phyloP scores from a whole-genome alignment of 768 basidiomycete genomes.

The Auricularia heimuer region DNA sequence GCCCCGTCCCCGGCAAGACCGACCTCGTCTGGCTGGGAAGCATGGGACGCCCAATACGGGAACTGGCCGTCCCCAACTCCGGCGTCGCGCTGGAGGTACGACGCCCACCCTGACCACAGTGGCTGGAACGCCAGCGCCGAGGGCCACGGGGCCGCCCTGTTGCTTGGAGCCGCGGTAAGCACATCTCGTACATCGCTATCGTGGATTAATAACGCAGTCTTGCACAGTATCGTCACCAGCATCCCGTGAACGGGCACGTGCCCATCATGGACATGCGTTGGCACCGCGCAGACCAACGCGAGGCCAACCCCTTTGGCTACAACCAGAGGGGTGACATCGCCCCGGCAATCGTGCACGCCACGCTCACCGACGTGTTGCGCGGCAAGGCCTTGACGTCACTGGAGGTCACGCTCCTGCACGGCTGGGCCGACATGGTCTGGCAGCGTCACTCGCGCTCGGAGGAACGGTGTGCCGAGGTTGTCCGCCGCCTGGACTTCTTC shows the following conservation, averaged over 20 bases:
- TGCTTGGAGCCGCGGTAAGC: background rate
- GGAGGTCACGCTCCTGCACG: background rate
- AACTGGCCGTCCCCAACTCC: too few species aligned
- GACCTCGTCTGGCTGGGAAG: too few species aligned
- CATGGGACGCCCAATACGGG: too few species aligned
- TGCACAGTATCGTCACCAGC: background rate
- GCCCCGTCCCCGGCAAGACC: too few species aligned
- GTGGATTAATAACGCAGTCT: background rate
- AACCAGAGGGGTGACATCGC: background rate
- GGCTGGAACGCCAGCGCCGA: background rate
- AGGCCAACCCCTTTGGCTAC: background rate
- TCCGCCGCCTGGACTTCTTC: background rate
- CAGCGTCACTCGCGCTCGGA: background rate
- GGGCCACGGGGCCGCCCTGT: background rate
- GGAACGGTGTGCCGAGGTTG: background rate
- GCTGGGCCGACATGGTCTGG: background rate
- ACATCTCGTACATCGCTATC: background rate
- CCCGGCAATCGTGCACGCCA: background rate
- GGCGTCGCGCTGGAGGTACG: background rate
- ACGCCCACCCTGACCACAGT: background rate
- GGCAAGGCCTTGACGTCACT: background rate
- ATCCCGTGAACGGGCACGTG: background rate
- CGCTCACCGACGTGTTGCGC: background rate
- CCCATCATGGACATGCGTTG: background rate
- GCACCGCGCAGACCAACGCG: background rate